phyloP scores from a whole-genome alignment of 129 eudicot species.

The Solidago caesia region DNA sequence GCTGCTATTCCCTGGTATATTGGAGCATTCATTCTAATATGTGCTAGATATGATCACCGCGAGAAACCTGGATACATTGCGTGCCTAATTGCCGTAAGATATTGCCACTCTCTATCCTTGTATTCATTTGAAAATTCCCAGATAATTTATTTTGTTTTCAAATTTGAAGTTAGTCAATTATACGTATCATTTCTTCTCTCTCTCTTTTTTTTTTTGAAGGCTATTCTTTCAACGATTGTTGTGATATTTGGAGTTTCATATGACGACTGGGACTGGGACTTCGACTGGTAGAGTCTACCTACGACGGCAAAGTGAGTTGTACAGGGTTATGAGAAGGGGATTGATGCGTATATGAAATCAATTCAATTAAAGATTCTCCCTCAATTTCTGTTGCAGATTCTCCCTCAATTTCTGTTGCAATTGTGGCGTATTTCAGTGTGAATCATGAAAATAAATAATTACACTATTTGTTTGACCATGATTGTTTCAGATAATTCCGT shows the following conservation, averaged over 20 bases:
- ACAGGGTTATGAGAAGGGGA: conserved; percentile 10
- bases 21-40: conserved; percentile 62
- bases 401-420: background rate
- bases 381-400: background rate
- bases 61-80: conserved; percentile 95
- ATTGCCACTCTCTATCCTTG: conserved; percentile 1
- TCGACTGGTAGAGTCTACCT: conserved; percentile 5
- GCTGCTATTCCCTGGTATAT: conserved; percentile 88
- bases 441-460: conserved; percentile 4
- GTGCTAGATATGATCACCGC: conserved; percentile 69
- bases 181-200: background rate
- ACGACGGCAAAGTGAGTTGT: conserved; percentile 10
- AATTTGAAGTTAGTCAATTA: background rate
- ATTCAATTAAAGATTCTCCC: background rate
- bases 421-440: background rate
- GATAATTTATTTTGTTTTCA: background rate
- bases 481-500: background rate
- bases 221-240: conserved; percentile 59
- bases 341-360: conserved; percentile 23
- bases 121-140: background rate
- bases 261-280: conserved; percentile 44
- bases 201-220: conserved; percentile 39
- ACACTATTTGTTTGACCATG: background rate
- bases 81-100: conserved; percentile 83
- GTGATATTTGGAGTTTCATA: conserved; percentile 50